Conservation (phyloP, 2,329 filamentous ascomycete genomes). For the Cytospora mali region DNA sequence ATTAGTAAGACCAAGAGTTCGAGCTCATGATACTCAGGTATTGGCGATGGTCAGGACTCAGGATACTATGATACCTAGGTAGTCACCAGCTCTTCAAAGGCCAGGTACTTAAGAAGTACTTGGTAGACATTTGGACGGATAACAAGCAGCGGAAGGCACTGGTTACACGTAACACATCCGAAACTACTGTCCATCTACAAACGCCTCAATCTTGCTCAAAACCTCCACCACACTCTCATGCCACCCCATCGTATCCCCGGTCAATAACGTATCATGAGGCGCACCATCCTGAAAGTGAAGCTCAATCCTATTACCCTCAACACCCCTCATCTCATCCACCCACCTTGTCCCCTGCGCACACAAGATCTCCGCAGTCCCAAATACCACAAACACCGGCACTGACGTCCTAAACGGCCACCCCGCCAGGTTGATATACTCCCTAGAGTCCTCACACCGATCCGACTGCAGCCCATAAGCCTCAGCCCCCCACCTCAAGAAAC, state of each 20-base stretch:
- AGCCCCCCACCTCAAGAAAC: conserved; percentile 43
- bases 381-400: conserved; percentile 45
- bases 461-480: conserved; percentile 36
- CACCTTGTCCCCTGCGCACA: conserved; percentile 43
- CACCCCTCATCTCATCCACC: conserved; percentile 39
- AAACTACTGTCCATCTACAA: conserved; percentile 5
- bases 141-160: background rate
- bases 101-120: no score
- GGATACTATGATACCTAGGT: no score
- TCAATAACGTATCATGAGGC: conserved; percentile 47
- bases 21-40: no score
- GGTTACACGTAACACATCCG: no score
- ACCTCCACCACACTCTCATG: conserved; percentile 30
- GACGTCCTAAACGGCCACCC: conserved; percentile 42
- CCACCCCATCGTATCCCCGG: conserved; percentile 44
- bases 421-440: conserved; percentile 42
- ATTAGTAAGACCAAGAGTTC: no score
- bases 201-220: conserved; percentile 14
- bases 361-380: conserved; percentile 45
- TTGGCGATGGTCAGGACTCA: no score
- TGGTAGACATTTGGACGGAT: no score
- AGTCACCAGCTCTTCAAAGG: no score
- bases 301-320: conserved; percentile 43
- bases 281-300: conserved; percentile 42
- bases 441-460: conserved; percentile 27